A percentile compares a stretch with the other conserved stretches of the same genome.
phyloP scores from a whole-genome alignment of 495 filamentous ascomycete genomes.

The Pyrenopolyporus hunteri region DNA sequence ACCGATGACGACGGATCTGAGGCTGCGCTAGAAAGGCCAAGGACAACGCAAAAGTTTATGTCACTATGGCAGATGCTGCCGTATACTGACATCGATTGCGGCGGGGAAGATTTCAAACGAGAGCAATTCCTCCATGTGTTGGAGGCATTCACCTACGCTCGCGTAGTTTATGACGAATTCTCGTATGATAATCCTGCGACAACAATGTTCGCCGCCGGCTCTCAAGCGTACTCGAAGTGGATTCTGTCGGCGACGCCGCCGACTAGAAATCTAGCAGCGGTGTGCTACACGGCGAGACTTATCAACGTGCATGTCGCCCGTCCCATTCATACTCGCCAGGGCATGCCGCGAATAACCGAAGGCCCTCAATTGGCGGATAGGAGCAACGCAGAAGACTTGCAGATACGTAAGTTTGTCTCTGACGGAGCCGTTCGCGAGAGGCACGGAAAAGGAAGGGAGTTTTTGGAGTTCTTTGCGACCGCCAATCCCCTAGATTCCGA shows the following conservation, averaged over 20 bases:
- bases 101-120: background rate
- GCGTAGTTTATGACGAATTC: slow-evolving; percentile 73
- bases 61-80: background rate
- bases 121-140: slow-evolving; percentile 39
- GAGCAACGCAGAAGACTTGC: slow-evolving; percentile 43
- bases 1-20: background rate
- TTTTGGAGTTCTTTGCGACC: slow-evolving; percentile 42
- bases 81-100: background rate
- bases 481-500: slow-evolving; percentile 41
- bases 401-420: slow-evolving; percentile 38
- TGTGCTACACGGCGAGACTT: slow-evolving; percentile 62
- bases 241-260: slow-evolving; percentile 71
- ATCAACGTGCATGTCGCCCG: slow-evolving; percentile 57
- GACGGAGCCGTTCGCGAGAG: slow-evolving; percentile 41
- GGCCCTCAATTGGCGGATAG: slow-evolving; percentile 37
- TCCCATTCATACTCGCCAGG: slow-evolving; percentile 42
- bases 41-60: background rate
- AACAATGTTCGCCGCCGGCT: slow-evolving; percentile 41
- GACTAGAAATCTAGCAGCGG: slow-evolving; percentile 61
- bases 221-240: slow-evolving; percentile 65
- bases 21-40: background rate
- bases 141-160: slow-evolving; percentile 66
- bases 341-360: slow-evolving; percentile 43
- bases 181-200: slow-evolving; percentile 57
- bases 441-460: slow-evolving; percentile 38